Evolutionary conservation across 2,329 filamentous ascomycete genomes (phyloP), one percentile per base, ranked within the genome.

Genomic region (Talaromyces pinophilus): DNA sequence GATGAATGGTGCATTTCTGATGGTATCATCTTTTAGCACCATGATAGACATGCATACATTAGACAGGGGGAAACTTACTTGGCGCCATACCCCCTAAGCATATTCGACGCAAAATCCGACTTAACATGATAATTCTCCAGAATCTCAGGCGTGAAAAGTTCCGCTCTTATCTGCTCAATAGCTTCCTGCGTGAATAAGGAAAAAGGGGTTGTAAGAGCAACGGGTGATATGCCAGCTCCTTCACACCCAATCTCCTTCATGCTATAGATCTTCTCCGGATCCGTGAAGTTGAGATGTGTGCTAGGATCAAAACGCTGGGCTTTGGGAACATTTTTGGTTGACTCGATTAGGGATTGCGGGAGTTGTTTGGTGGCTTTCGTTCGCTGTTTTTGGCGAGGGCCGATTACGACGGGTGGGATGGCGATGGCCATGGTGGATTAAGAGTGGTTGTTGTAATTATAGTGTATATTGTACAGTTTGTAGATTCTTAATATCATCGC

Each of bases 81-180:
- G 1, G 22, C 48, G 6, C 48, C 48, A 52, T 52, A 52, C 22
- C 48, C 48, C 48, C 48, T 52, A 7, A 52, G 48, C 48, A 52
- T 52, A 52, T 52, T 52, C 13, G 48, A 52, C 13, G 48, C 48
- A 28, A 52, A 52, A 52, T 52, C 48, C 13, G 48, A 52, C 25
- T 3, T 28, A 52, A 52, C 48, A 52, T 52, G 48, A 52, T 52
- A 4, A 30, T 52, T 52, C 6, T 19, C 28, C 50, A 55, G 5
- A 19, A 55, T 55, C 17, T 55, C 50, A 11, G 50, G 17, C 22
- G 48, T 52, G 48, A 52, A 52, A 5, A 55, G 2, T 30, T 55
- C 52, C 3, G 30, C 52, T 55, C 52, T 19, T 55, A 35, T 55
- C 52, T 35, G 17, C 30, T 35, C 15, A 55, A 35, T 55, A 55